Percentiles rank a stretch among this genome's conserved stretches.
Conservation (phyloP, 208 protist genomes). For the Phytomonas serpens region DNA sequence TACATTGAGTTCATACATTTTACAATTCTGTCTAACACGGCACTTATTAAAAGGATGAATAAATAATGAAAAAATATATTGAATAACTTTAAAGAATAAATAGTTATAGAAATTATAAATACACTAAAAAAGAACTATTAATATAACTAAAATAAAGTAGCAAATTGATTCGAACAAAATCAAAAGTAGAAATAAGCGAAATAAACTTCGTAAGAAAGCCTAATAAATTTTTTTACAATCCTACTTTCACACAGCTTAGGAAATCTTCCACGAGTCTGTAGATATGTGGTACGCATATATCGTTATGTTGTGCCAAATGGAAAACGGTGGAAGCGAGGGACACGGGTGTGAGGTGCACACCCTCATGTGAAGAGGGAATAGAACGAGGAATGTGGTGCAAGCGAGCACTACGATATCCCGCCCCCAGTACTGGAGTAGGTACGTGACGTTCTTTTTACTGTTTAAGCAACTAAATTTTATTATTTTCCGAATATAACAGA, state of each 20-base stretch:
- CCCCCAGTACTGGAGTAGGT: neutral
- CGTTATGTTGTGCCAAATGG: neutral
- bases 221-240: no score
- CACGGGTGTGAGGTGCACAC: neutral
- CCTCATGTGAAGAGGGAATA: neutral
- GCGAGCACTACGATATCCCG: neutral
- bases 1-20: neutral
- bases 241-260: no score
- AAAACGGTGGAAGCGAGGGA: neutral
- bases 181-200: no score
- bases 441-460: neutral
- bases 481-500: neutral
- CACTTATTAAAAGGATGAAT: slow-evolving; percentile 1
- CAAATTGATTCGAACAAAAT: no score
- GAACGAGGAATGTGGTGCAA: neutral
- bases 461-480: neutral
- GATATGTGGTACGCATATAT: neutral
- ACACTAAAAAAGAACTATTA: no score
- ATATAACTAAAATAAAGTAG: neutral
- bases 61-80: slow-evolving; percentile 1
- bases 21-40: slow-evolving; percentile 2
- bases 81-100: no score
- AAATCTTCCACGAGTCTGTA: no score
- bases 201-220: slow-evolving; percentile 4
- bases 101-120: neutral